These are phyloP conservation scores for Porcisia deanei DNA, from an alignment of 208 protist genomes.

Conservation along the genomic window DNA sequence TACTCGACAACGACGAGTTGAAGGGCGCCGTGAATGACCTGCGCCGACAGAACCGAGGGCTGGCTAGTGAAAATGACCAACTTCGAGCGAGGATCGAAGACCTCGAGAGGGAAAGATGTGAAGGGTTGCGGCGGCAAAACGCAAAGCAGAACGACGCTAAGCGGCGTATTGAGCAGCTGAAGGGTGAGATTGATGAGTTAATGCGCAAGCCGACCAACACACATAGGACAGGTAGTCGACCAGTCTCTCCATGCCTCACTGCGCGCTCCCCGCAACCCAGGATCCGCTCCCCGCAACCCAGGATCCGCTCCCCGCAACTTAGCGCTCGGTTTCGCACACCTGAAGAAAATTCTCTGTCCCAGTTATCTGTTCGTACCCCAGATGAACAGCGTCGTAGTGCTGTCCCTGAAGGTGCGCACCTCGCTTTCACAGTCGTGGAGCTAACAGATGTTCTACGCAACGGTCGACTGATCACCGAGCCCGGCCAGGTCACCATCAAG, in stretches of 20 bases:
- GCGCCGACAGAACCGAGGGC: constrained; percentile 30
- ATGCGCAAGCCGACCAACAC: constrained; percentile 15
- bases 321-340: constrained; percentile 27
- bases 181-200: constrained; percentile 26
- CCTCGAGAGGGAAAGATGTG: constrained; percentile 33
- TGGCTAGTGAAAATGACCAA: constrained; percentile 38
- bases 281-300: constrained; percentile 12
- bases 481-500: constrained; percentile 82
- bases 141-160: constrained; percentile 22
- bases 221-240: constrained; percentile 10
- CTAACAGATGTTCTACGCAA: constrained; percentile 66
- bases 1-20: constrained; percentile 28
- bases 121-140: constrained; percentile 33
- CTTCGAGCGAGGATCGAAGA: constrained; percentile 35
- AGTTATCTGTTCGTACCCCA: constrained; percentile 44
- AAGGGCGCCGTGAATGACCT: constrained; percentile 34
- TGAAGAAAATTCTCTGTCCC: constrained; percentile 33
- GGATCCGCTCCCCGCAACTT: constrained; percentile 15
- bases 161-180: constrained; percentile 19
- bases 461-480: constrained; percentile 64
- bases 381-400: constrained; percentile 63
- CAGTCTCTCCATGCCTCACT: constrained; percentile 10
- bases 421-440: constrained; percentile 80
- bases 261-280: constrained; percentile 13
- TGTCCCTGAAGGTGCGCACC: constrained; percentile 77